Conservation (phyloP, 1,284 basidiomycete genomes). For the Ustilago vetiveriae region DNA sequence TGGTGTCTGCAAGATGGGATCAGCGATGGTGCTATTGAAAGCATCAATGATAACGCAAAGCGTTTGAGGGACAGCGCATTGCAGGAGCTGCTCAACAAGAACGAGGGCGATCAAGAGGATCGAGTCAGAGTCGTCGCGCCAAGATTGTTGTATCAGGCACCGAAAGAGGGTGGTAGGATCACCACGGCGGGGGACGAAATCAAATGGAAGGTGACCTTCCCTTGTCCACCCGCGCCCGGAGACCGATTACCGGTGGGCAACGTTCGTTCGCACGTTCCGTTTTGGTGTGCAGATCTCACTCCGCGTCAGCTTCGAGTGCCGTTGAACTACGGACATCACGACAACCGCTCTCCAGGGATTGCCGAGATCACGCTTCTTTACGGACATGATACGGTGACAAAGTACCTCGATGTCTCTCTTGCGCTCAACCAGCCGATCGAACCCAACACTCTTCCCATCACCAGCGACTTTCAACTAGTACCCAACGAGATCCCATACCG, state of each 20-base stretch:
- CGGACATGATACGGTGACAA: conserved; percentile 15
- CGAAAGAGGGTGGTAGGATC: conserved; percentile 32
- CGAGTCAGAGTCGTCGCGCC: conserved; percentile 14
- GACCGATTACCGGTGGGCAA: conserved; percentile 11
- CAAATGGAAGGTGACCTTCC: conserved; percentile 54
- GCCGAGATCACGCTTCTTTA: conserved; percentile 49
- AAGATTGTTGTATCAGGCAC: conserved; percentile 19
- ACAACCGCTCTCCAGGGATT: conserved; percentile 42
- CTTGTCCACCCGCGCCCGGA: conserved; percentile 6
- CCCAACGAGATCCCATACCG: conserved; percentile 33
- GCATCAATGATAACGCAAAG: conserved; percentile 38
- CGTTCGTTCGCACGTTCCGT: conserved; percentile 33
- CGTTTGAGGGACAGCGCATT: conserved; percentile 19
- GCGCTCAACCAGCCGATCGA: conserved; percentile 32
- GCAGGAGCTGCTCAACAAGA: conserved; percentile 1
- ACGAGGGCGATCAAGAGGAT: conserved; percentile 2
- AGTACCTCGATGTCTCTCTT: conserved; percentile 27
- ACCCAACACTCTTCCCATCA: conserved; percentile 26
- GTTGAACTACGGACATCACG: conserved; percentile 21
- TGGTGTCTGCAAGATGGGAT: conserved; percentile 47
- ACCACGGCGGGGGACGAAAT: conserved; percentile 42
- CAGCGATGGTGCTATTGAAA: conserved; percentile 26
- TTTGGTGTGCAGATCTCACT: conserved; percentile 54
- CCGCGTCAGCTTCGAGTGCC: conserved; percentile 39
- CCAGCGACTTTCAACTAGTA: conserved; percentile 20